Evolutionary conservation across 257 asterid genomes (phyloP), one percentile per base, ranked within the genome.

Genomic region (Striga asiatica): DNA sequence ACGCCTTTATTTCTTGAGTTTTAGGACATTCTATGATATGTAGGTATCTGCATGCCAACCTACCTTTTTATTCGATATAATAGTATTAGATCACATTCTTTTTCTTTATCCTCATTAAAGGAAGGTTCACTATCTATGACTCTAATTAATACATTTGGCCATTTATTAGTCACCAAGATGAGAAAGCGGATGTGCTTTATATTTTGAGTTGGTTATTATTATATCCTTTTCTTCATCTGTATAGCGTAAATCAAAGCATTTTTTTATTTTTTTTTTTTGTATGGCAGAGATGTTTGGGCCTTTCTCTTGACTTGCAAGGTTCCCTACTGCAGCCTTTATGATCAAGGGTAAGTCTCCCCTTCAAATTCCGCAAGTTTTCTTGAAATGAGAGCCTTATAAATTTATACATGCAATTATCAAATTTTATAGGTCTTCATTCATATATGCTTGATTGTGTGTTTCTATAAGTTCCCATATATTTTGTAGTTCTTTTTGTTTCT

Each of bases 261-360:
- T 57, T 56, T 58, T 22, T 43, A 66, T 64, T 41, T 50, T 43
- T 17, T 28, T 42, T 56, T 8, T 73, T 80, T 41, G 54, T 61
- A 35, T 69, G 62, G 63, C 97, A 89, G 95, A 74, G 97, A 89
- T 70, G 78, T 89, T 39, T 89, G 97, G 95, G 92, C 95, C n/a
- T 89, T 89, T 71, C 97, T 89, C 66, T 71, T 89, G 82, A 74
- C 84, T 60, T 78, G 88, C 89, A 85, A 89, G 76, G 94, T 89
- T 71, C 85, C 34, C 29, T 89, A 85, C 70, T 89, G 97, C 82
- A 76, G 93, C 78, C 97, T 85, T 60, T 89, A 89, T 52, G 97
- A 89, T 70, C 87, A 81, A 60, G 97, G 97, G 97, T 89, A 81
- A 75, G 39, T 65, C 19, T 4, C 45, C 52, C 64, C 18, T 13